A percentile compares a stretch with the other conserved stretches of the same genome.
Conservation (phyloP, 2,329 filamentous ascomycete species). For the Exserohilum turcica region DNA sequence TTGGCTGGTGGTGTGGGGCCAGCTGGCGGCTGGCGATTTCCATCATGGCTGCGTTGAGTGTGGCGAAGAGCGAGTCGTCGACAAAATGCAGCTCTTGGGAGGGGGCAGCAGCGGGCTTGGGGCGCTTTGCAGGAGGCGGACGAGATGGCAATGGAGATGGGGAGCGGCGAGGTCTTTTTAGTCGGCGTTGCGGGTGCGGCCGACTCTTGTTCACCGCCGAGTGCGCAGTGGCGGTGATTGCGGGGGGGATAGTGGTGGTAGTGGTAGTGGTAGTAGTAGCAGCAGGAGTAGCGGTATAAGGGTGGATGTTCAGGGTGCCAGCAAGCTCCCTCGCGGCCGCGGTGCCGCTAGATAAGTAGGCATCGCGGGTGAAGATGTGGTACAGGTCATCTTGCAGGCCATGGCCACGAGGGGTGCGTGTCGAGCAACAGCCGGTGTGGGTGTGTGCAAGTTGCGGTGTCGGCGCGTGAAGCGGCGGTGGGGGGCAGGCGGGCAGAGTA, state of each 20-base stretch:
- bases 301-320: not conserved
- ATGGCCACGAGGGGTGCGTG: conserved; percentile 17
- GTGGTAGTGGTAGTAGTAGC: not conserved
- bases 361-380: conserved; percentile 9
- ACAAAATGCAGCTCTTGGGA: not conserved
- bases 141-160: not conserved
- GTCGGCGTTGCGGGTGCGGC: not conserved
- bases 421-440: not conserved
- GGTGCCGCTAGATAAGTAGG: conserved; percentile 12
- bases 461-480: conserved; percentile 5
- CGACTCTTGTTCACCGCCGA: conserved; percentile 1
- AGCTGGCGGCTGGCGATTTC: conserved; percentile 9
- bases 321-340: conserved; percentile 6
- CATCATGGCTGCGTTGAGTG: conserved; percentile 12
- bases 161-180: not conserved
- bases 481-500: not conserved
- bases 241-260: not conserved
- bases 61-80: conserved; percentile 1
- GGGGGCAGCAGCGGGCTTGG: not conserved
- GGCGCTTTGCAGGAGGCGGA: not conserved
- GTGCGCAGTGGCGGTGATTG: not conserved
- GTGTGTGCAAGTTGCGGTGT: conserved; percentile 8
- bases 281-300: not conserved
- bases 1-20: not conserved
- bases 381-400: conserved; percentile 19